Base-by-base conservation (phyloP, 2,329 filamentous ascomycete genomes). In the Penicillium sp. region DNA sequence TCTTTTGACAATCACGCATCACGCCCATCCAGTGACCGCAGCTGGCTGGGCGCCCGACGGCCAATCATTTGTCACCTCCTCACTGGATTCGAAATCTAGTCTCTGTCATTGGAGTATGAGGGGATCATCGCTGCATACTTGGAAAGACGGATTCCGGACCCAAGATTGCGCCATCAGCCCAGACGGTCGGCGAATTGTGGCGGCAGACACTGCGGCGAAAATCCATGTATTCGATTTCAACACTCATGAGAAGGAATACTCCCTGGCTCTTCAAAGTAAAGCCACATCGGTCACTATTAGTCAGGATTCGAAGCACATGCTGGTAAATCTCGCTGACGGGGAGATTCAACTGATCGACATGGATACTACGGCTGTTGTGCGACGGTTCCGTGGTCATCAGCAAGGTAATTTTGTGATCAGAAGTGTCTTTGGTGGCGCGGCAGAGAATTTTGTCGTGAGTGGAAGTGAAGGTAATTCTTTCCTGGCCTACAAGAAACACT, bases 21-120 rank as follows among this genome's bases (percentile, higher is more conserved):
- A 93, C 59, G 78, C 79, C n/a, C 85, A 95, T 60, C 87, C 90
- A 0, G 88, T 95, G 34, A 95, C 88, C 39, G 84, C 86, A 48
- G 94, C 90, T 50, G 86, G 88, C n/a, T 98, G 93, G 91, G 79
- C 86, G 5, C 79, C 83, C 0, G 86, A 95, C 62, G 85, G 85
- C 37, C 73, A 82, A 52, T 83, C 81, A 0, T 90, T 97, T 58
- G 80, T 95, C 37, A 84, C 90, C 1, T 88, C 86, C 3, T 85
- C 86, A 7, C 79, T 94, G 29, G 86, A 90, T 57, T 79, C 78
- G 48, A 73, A 74, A 8, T 76, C 77, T 25, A 80, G 86, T 36
- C 70, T 95, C 12, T 83, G 82, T 45, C 82, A 87, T 44, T 93
- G 86, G 81, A 81, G 81, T 56, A 68, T 85, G 4, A 70, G 77